Evolutionary conservation across 2,329 filamentous ascomycete species (phyloP), one percentile per base, ranked within the genome.

Genomic region (Neonectria faginata): DNA sequence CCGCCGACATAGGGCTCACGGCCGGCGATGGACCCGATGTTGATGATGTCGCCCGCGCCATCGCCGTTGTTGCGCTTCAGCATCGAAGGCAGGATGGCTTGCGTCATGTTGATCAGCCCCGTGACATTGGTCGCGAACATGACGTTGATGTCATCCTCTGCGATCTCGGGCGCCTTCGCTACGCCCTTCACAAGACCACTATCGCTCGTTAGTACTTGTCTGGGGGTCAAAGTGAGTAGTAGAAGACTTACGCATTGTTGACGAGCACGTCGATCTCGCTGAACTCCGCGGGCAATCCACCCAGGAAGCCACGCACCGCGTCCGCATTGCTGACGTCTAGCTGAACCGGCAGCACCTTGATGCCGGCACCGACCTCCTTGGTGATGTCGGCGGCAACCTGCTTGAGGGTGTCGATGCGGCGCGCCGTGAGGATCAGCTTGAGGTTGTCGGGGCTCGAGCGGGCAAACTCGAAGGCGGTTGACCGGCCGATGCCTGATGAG

Each of bases 121-220:
- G 91, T 96, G 54, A 98, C 94, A 77, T 99, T 99, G 60, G 96
- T 98, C 55, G 87, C 82, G 75, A 97, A 93, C 94, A 98, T 97
- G 77, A 89, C 75, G 72, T 92, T 85, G 71, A 97, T 91, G 80
- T 99, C 95, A 60, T 90, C 89, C 73, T 92, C 85, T n/a, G 84
- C 86, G 76, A 99, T 97, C 41, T 92, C 87, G 10, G 94, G 94
- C 0, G 94, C 93, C 76, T 91, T 89, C 39, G 92, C 95, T 5
- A 97, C 88, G 69, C 94, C 94, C 79, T 92, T 95, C 62, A 97
- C 94, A 20, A 97, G 87, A 51, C 94, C 94, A 45, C 93, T 96
- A 67, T 20, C 20, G n/a, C 12, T n/a, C 16, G n/a, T 63, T 18
- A 63, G 60, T 18, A 20, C 27, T 48, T 41, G 18, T n/a, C 20